Conservation (phyloP, 2,329 filamentous ascomycete genomes). For the Monosporascus sp. region DNA sequence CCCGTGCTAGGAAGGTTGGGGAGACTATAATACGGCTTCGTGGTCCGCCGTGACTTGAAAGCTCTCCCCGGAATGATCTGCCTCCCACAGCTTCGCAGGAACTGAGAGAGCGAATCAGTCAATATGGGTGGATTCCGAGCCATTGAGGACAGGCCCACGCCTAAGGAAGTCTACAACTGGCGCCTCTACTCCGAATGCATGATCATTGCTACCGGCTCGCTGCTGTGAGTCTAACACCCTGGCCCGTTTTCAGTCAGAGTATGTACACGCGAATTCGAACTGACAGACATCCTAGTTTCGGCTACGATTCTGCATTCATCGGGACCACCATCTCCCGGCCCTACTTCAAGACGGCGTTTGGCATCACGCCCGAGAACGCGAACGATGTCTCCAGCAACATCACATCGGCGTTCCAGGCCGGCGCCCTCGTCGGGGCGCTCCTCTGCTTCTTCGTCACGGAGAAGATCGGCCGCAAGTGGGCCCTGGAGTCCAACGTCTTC, state of each 20-base stretch:
- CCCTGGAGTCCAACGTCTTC: constrained; percentile 39
- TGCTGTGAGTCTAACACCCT: constrained; percentile 26
- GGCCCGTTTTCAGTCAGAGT: neutral
- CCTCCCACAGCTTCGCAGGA: neutral
- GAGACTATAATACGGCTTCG: neutral
- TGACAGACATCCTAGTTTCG: constrained; percentile 30
- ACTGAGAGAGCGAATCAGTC: neutral
- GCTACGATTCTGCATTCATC: constrained; percentile 49
- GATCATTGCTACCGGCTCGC: constrained; percentile 42
- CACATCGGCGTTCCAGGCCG: constrained; percentile 42
- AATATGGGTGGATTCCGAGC: constrained; percentile 37
- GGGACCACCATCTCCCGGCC: constrained; percentile 46
- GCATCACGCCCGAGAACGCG: constrained; percentile 28
- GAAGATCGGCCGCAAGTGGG: constrained; percentile 43
- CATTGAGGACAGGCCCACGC: constrained; percentile 50
- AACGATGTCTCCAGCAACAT: constrained; percentile 40
- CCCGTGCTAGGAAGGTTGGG: neutral
- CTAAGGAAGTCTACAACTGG: constrained; percentile 50
- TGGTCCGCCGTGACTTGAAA: neutral
- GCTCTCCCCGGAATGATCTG: neutral
- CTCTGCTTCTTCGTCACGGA: constrained; percentile 43
- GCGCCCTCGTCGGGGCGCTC: constrained; percentile 48
- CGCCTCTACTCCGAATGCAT: constrained; percentile 40
- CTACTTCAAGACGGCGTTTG: constrained; percentile 41
- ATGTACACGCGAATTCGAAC: constrained; percentile 3